Evolutionary conservation across 495 filamentous ascomycete genomes (phyloP), one percentile per base, ranked within the genome.

Genomic region (Xylaria longipes): DNA sequence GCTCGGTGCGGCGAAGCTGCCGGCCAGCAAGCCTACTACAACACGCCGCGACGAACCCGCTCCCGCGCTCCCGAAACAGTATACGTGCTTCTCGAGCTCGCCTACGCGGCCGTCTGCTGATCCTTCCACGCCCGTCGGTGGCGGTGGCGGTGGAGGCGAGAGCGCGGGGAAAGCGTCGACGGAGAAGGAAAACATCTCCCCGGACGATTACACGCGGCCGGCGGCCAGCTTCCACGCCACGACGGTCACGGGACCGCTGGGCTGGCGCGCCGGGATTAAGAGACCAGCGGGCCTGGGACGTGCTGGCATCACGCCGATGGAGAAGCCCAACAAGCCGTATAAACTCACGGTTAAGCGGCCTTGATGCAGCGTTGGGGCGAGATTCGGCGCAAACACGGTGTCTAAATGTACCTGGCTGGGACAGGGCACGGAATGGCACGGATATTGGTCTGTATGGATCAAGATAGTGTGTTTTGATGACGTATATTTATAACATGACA

Each of bases 61-160:
- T 46, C 71, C 62, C n/a, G 15, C 74, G 12, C 76, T 69, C 58
- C 74, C 75, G 22, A 84, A 83, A 65, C 79, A 80, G n/a, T 86
- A 86, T 63, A 41, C 78, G 9, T 82, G 78, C 65, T 86, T 86
- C 60, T 86, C 84, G 1, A 86, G 84, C 73, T 86, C 84, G 15
- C 84, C 84, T 14, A 71, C 77, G 1, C 75, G 75, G 46, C 78
- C 80, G 8, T 41, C 68, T 22, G 43, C 33, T 46, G 72, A 17
- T 3, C 67, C 0, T 54, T 17, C 50, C 68, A 72, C 22, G 35
- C 46, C 60, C 20, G 14, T 29, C 8, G n/a, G 46, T 5, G 29
- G 48, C 6, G 25, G 57, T 11, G 3, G 41, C 35, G 27, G 45
- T 63, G n/a, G 54, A 33, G 3, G 22, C 41, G 8, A 14, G 15